Evolutionary conservation across 1,139 yeast genomes (phyloP), one percentile per base, ranked within the genome.

Genomic region (Meyerozyma guilliermondii): DNA sequence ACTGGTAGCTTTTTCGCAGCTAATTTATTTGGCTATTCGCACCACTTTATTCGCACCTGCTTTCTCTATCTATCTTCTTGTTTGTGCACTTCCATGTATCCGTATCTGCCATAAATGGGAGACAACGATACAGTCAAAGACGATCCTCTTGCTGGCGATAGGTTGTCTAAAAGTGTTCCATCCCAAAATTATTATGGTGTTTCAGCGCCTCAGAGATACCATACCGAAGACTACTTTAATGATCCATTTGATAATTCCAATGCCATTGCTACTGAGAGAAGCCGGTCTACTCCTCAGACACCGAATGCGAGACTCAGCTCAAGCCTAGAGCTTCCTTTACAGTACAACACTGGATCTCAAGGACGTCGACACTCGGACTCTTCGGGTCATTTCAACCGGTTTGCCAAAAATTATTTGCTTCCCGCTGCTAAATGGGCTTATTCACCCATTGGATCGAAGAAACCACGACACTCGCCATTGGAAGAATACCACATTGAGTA

Each of bases 361-460:
- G 33, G 18, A 14, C 33, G 36, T 8, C 23, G 36, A 4, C 36
- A 33, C 14, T 33, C 36, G n/a, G 36, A 33, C 16, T 33, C 36
- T 10, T 33, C 36, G 10, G 38, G 46, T 18, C 47, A 59, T 34
- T 46, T 61, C 35, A 55, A 54, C 40, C 50, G 42, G 28, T 57
- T 62, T 41, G 55, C 63, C 24, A 50, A 55, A 38, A 54, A 60
- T 26, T 55, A 58, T 43, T 48, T 64, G 27, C 52, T 59, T 5
- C 63, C 66, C 4, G 66, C 65, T 13, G 65, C 63, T 11, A 55
- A 53, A 44, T 59, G 63, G 63, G 60, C 62, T 7, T 53, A 54
- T 41, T 48, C 54, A 20, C 61, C 62, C 7, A 43, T 51, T 2
- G 36, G 52, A 47, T 47, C 37, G 38, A 40, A 14, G 46, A 48